Base-by-base conservation (phyloP, 768 basidiomycete species). In the Lentinula sp. region DNA sequence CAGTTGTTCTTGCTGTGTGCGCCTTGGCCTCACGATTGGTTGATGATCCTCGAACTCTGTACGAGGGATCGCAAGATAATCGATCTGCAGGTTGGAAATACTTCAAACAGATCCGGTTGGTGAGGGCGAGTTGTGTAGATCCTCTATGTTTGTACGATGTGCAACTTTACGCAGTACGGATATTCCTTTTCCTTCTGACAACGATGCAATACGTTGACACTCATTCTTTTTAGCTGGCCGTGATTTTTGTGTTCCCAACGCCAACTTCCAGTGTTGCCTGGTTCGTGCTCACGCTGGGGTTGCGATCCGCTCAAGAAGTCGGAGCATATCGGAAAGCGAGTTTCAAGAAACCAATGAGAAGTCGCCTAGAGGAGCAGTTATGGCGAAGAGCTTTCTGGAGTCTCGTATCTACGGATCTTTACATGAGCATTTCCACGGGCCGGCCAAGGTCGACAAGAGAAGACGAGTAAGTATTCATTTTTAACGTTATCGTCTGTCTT, bases 371-470 rank as follows among this genome's bases (percentile, higher is more conserved):
- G 61, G 71, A 79, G 32, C 83, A 87, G 64, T 66, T 82, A 39
- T 84, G 80, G 74, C 84, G 81, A 59, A 72, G 76, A 15, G 72
- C 71, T 4, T 79, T 77, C 64, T 77, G 73, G 73, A 68, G 74
- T 9, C 42, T 64, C 31, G 37, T 61, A 13, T 5, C 46, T 66
- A 69, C 61, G 40, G 73, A 63, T 32, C 39, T 46, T 1, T 39
- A 39, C 34, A 40, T 65, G 72, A 73, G 75, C 64, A 68, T 18
- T 63, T 70, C 49, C 61, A 69, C 50, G 35, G 85, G 85, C 8
- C 71, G 85, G 16, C 82, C 84, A 1, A 74, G 81, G 51, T 78
- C 79, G 1, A 71, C 83, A 3, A 75, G 78, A 37, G 81, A 84
- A 51, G 76, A 79, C 59, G 83, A 83, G 76, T 79, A 57, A 60